These are phyloP conservation scores for Yamadazyma olivae DNA, from an alignment of 805 yeast genomes.

Conservation along the genomic window DNA sequence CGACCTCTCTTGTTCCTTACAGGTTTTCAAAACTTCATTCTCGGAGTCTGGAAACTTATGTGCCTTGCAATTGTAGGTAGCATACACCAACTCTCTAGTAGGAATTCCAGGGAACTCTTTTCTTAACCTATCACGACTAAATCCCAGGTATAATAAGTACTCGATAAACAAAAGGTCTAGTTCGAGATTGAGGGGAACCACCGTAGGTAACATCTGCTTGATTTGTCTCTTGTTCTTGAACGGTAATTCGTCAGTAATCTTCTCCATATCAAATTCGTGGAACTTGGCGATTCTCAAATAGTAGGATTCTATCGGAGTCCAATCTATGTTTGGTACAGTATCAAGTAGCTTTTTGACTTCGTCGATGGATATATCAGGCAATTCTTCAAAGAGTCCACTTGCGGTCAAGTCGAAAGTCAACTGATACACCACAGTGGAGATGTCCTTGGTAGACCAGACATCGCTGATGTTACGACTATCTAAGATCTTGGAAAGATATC, in stretches of 20 bases:
- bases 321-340: background rate
- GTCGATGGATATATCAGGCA: slow-evolving; percentile 12
- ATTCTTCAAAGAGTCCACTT: slow-evolving; percentile 10
- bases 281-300: slow-evolving; percentile 4
- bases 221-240: slow-evolving; percentile 9
- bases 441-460: slow-evolving; percentile 9
- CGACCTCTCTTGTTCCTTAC: slow-evolving; percentile 10
- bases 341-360: slow-evolving; percentile 5
- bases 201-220: background rate
- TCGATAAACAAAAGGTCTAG: slow-evolving; percentile 8
- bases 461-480: background rate
- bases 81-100: slow-evolving; percentile 18
- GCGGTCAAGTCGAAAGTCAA: slow-evolving; percentile 12
- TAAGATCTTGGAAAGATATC: background rate
- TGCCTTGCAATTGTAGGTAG: slow-evolving; percentile 14
- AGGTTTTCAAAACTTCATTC: slow-evolving; percentile 9
- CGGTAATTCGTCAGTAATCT: slow-evolving; percentile 10
- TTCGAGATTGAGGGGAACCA: slow-evolving; percentile 1
- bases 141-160: slow-evolving; percentile 6
- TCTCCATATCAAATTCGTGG: background rate
- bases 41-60: slow-evolving; percentile 21
- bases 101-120: slow-evolving; percentile 12
- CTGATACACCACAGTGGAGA: slow-evolving; percentile 8
- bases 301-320: slow-evolving; percentile 5
- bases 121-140: slow-evolving; percentile 9